phyloP scores from a whole-genome alignment of 176 grass and related monocot genomes.

The Typha latifolia region DNA sequence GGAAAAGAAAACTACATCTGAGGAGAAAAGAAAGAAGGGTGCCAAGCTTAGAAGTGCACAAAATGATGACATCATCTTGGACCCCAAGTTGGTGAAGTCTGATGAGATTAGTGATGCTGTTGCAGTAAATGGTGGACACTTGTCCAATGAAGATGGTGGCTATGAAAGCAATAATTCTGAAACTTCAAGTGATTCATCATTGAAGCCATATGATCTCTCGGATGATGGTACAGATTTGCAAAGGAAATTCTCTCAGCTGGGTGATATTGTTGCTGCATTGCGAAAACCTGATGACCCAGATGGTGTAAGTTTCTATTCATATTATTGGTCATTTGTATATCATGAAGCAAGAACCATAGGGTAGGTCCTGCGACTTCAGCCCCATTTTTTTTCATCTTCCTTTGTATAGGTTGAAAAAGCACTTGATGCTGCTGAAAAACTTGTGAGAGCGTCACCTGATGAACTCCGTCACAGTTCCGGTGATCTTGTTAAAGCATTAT shows the following conservation, averaged over 20 bases:
- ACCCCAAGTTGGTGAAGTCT: conserved; percentile 36
- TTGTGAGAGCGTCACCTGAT: conserved; percentile 83
- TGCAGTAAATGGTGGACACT: conserved; percentile 11
- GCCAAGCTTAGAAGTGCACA: conserved; percentile 27
- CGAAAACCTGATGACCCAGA: conserved; percentile 87
- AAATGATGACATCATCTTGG: conserved; percentile 28
- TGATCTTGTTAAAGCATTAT: conserved; percentile 72
- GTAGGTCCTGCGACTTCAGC: neutral
- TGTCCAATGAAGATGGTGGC: conserved; percentile 31
- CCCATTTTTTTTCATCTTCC: conserved; percentile 23
- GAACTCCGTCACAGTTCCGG: conserved; percentile 63
- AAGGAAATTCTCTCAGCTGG: conserved; percentile 60
- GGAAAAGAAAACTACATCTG: conserved; percentile 34
- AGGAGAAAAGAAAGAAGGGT: conserved; percentile 40
- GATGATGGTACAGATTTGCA: conserved; percentile 77
- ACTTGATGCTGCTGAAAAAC: conserved; percentile 56
- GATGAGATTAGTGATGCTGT: conserved; percentile 38
- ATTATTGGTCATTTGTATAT: conserved; percentile 4
- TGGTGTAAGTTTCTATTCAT: conserved; percentile 53
- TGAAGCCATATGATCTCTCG: conserved; percentile 92
- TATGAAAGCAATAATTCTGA: conserved; percentile 39
- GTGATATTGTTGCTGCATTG: conserved; percentile 59
- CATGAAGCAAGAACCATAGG: neutral
- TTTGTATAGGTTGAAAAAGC: conserved; percentile 73
- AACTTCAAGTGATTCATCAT: conserved; percentile 63